Base-by-base conservation (phyloP, 208 protist species). In the Leishmania tarentolae region DNA sequence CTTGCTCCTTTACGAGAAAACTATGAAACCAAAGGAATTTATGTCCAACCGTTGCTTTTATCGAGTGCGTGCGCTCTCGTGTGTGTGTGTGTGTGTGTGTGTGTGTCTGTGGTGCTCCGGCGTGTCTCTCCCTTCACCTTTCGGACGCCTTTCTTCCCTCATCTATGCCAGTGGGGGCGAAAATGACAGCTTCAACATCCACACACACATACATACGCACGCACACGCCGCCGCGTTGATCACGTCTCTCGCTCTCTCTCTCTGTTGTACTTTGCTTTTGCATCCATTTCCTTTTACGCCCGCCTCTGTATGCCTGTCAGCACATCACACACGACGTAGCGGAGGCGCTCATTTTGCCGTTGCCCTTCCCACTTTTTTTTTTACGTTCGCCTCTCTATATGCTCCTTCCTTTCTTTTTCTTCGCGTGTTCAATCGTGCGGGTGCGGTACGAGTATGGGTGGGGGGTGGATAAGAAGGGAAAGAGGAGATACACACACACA, bases 181-280 rank as follows among this genome's bases (percentile, higher is more conserved):
- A 4, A n/a, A n/a, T n/a, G n/a, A n/a, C n/a, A n/a, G n/a, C n/a
- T n/a, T n/a, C 63, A 69, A 69, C 31, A 40, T 8, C 63, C 17
- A 69, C 63, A 42, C 2, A 17, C 11, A 69, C 59, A 37, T 28
- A 65, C 59, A 35, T 28, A 37, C 28, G 0, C 59, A 65, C 59
- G 7, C 59, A n/a, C 56, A 6, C 56, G 11, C 7, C 50, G 56
- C 21, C 56, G 56, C 56, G n/a, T 61, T 24, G 56, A 61, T 61
- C 15, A 47, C 15, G 2, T 15, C 17, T 42, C 42, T 72, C 66
- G 0, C 76, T 75, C 76, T 76, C 63, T 75, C 79, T 76, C 68
- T 76, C 40, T 31, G n/a, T 80, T 44, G 24, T 66, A 40, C 31
- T 3, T 66, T 66, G 35, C 24, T 53, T 53, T 53, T 11, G 50